Evolutionary conservation across 768 basidiomycete genomes (phyloP), one percentile per base, ranked within the genome.

Genomic region (Xerocomus spinulosus): DNA sequence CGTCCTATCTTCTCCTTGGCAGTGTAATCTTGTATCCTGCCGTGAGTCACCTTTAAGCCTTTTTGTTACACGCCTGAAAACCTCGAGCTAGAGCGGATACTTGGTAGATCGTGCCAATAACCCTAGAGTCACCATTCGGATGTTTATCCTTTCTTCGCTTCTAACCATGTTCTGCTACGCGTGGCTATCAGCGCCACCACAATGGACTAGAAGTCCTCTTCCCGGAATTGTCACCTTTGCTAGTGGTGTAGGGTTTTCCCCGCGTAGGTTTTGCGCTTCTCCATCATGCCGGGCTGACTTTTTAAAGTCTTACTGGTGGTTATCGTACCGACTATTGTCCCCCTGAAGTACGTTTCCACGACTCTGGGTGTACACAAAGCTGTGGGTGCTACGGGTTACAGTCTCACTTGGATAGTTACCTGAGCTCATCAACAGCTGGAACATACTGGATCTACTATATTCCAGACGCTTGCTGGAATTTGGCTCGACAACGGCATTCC

Each of bases 311-410:
- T 90, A 9, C 72, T 89, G 10, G 87, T 85, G 8, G 73, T 90
- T 14, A 71, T 90, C 28, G 87, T 89, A 0, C 86, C 87, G 1
- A 77, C 75, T 43, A 77, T 90, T 24, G 85, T 90, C 0, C 76
- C 80, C 7, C 54, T 75, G 17, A 84, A 83, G 61, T 89, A 84
- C 62, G 80, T 90, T 37, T 83, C 85, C 2, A 89, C 88, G 1
- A 85, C 85, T 5, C 71, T 90, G 0, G 87, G 86, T 1, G 80
- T 82, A 7, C 86, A 90, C 60, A 89, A 90, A 62, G 81, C 82
- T 60, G 87, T 87, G 68, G 52, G 82, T 67, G 10, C 15, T 35
- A 46, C 30, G 23, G 20, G 43, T 25, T 6, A 21, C 36, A 8
- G 15, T 28, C 5, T 20, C 4, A 36, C 25, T 10, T 9, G 32